These are phyloP conservation scores for Emmonsiellopsis sp. DNA, from an alignment of 2,329 filamentous ascomycete genomes.

Conservation along the genomic window DNA sequence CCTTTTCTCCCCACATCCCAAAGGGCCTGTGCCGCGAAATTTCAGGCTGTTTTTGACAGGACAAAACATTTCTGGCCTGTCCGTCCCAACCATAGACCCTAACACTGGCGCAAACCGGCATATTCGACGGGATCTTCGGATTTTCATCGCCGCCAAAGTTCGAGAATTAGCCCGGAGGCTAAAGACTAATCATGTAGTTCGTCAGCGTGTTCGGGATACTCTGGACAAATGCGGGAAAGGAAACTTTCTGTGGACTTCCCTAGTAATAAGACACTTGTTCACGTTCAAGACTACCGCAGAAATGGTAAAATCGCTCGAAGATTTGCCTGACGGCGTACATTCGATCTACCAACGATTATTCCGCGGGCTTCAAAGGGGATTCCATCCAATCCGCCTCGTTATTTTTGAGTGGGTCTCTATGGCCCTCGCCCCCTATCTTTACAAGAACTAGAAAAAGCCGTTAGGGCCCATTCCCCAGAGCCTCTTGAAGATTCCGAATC, in stretches of 20 bases:
- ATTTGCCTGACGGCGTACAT: conserved; percentile 16
- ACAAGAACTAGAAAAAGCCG: conserved; percentile 15
- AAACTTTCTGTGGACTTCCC: conserved; percentile 27
- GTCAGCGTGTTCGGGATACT: conserved; percentile 8
- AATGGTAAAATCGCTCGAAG: not conserved
- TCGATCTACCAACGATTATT: conserved; percentile 22
- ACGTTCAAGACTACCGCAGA: conserved; percentile 7
- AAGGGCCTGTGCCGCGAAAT: conserved; percentile 2
- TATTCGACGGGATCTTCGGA: conserved; percentile 17
- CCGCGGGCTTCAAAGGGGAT: conserved; percentile 14
- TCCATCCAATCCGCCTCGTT: conserved; percentile 9
- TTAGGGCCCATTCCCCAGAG: conserved; percentile 1
- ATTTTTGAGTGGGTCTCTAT: conserved; percentile 22
- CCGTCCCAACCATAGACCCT: conserved; percentile 15
- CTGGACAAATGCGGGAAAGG: conserved; percentile 19
- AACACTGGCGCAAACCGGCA: conserved; percentile 17
- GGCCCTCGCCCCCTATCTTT: conserved; percentile 20
- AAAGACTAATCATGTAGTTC: not conserved
- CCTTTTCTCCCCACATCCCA: not conserved
- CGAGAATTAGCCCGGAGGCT: conserved; percentile 11
- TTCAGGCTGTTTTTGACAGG: conserved; percentile 18
- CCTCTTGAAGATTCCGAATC: conserved; percentile 7
- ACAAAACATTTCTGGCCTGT: conserved; percentile 10
- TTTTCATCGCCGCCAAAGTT: conserved; percentile 18
- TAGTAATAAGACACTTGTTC: conserved; percentile 16